These are phyloP conservation scores for Sporothrix mexicana DNA, from an alignment of 2,329 filamentous ascomycete species.

Conservation along the genomic window DNA sequence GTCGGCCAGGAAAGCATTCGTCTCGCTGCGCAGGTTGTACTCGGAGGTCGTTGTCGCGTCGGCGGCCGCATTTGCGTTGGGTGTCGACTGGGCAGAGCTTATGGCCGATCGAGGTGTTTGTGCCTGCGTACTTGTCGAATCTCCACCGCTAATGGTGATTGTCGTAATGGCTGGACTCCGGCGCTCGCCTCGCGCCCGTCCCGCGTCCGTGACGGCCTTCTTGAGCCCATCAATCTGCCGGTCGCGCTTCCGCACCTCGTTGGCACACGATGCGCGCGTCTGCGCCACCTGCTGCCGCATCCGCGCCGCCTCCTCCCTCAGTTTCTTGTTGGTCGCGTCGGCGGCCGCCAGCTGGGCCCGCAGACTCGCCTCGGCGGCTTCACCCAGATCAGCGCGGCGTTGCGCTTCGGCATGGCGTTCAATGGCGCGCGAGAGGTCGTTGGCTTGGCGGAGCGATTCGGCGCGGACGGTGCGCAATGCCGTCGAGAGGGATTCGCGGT, in stretches of 20 bases:
- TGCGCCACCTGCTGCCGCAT: slow-evolving; percentile 82
- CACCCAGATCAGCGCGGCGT: slow-evolving; percentile 62
- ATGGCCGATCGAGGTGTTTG: slow-evolving; percentile 41
- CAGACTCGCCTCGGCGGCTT: slow-evolving; percentile 73
- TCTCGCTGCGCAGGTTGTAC: slow-evolving; percentile 81
- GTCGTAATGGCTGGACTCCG: slow-evolving; percentile 61
- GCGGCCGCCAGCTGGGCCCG: slow-evolving; percentile 73
- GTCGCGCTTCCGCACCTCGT: slow-evolving; percentile 89
- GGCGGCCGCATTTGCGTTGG: not conserved
- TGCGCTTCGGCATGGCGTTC: slow-evolving; percentile 62
- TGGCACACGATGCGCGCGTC: slow-evolving; percentile 83
- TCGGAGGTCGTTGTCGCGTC: slow-evolving; percentile 45
- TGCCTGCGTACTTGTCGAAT: not conserved
- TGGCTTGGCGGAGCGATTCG: slow-evolving; percentile 74
- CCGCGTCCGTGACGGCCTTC: slow-evolving; percentile 77
- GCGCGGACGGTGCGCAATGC: slow-evolving; percentile 77
- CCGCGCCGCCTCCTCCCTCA: slow-evolving; percentile 82
- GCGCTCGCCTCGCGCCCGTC: slow-evolving; percentile 63
- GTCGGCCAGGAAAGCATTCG: slow-evolving; percentile 87
- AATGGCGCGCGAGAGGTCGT: slow-evolving; percentile 66
- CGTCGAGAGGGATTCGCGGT: slow-evolving; percentile 80
- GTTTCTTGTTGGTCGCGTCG: slow-evolving; percentile 73
- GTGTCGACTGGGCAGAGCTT: not conserved
- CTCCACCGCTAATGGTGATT: slow-evolving; percentile 62
- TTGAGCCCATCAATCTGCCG: slow-evolving; percentile 88